These are phyloP conservation scores for Geotrichum citri-aurantii DNA, from an alignment of 1,139 yeast species.

Conservation along the genomic window DNA sequence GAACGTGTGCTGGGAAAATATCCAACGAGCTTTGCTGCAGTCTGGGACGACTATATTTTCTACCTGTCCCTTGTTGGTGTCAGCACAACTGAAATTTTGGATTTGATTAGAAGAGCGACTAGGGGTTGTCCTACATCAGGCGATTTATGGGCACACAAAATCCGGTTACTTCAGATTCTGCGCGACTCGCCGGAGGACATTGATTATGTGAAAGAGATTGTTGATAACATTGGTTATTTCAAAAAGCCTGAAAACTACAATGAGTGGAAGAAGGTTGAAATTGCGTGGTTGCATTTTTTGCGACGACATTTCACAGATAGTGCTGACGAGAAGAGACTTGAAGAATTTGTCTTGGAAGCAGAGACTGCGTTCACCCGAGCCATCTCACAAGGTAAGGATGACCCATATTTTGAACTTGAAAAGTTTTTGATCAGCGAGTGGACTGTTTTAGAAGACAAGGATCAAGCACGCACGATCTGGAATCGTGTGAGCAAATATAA, in stretches of 20 bases:
- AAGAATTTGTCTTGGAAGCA: conserved; percentile 22
- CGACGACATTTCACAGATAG: conserved; percentile 18
- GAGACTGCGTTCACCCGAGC: conserved; percentile 3
- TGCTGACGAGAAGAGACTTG: conserved; percentile 18
- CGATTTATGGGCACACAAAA: conserved; percentile 27
- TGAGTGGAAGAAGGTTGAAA: conserved; percentile 40
- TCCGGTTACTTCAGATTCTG: conserved; percentile 21
- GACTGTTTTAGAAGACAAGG: conserved; percentile 13
- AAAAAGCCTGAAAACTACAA: conserved; percentile 22
- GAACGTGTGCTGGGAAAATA: conserved; percentile 26
- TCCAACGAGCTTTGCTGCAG: conserved; percentile 21
- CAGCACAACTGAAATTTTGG: conserved; percentile 8
- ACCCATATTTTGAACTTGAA: background rate
- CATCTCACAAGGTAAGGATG: conserved; percentile 1
- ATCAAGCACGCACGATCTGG: conserved; percentile 19
- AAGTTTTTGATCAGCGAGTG: conserved; percentile 13
- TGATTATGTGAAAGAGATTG: conserved; percentile 11
- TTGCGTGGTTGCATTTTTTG: conserved; percentile 34
- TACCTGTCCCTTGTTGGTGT: conserved; percentile 16
- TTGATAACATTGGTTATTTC: conserved; percentile 16
- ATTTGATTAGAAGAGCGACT: conserved; percentile 25
- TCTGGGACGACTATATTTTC: conserved; percentile 33
- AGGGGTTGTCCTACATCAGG: conserved; percentile 30
- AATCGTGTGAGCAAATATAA: conserved; percentile 24
- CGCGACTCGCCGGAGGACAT: conserved; percentile 16